These are phyloP conservation scores for Amorphotheca resinae DNA, from an alignment of 495 filamentous ascomycete genomes.

Conservation along the genomic window DNA sequence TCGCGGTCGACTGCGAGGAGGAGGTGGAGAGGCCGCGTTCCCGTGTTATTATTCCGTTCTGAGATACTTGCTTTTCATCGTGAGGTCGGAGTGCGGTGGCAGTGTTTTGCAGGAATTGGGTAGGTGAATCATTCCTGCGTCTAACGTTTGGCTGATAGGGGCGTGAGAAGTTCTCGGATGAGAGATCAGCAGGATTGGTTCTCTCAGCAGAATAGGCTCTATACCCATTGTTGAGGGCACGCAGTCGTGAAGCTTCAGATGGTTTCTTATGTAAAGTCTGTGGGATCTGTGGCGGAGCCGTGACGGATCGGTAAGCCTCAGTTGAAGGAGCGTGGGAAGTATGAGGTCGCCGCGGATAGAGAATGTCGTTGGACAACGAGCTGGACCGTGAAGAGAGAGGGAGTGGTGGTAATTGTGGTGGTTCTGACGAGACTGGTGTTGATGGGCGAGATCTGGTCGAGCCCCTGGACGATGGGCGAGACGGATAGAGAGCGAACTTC, in stretches of 20 bases:
- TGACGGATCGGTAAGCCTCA: slow-evolving; percentile 8
- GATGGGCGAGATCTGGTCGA: slow-evolving; percentile 5
- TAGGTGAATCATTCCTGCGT: slow-evolving; percentile 27
- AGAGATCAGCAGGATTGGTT: slow-evolving; percentile 3
- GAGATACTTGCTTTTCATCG: slow-evolving; percentile 22
- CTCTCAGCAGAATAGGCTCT: slow-evolving; percentile 14
- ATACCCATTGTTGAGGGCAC: slow-evolving; percentile 21
- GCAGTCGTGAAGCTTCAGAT: slow-evolving; percentile 20
- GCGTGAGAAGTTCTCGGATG: slow-evolving; percentile 38
- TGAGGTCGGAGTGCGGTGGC: slow-evolving; percentile 20
- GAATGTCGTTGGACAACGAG: neutral
- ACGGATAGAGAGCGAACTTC: slow-evolving; percentile 21
- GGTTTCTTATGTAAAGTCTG: slow-evolving; percentile 14
- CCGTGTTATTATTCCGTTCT: slow-evolving; percentile 24
- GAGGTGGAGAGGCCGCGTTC: slow-evolving; percentile 31
- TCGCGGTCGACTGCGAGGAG: slow-evolving; percentile 32
- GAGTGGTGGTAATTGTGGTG: slow-evolving; percentile 8
- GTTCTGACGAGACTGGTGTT: slow-evolving; percentile 6
- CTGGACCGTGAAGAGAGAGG: slow-evolving; percentile 7
- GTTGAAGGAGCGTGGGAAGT: slow-evolving; percentile 7
- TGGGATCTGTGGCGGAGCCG: slow-evolving; percentile 7
- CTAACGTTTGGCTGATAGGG: slow-evolving; percentile 35
- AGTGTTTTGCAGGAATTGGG: slow-evolving; percentile 21
- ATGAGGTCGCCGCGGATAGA: slow-evolving; percentile 8
- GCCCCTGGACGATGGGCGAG: slow-evolving; percentile 7